Base-by-base conservation (phyloP, 1,284 basidiomycete genomes). In the Cryptococcus sp. region DNA sequence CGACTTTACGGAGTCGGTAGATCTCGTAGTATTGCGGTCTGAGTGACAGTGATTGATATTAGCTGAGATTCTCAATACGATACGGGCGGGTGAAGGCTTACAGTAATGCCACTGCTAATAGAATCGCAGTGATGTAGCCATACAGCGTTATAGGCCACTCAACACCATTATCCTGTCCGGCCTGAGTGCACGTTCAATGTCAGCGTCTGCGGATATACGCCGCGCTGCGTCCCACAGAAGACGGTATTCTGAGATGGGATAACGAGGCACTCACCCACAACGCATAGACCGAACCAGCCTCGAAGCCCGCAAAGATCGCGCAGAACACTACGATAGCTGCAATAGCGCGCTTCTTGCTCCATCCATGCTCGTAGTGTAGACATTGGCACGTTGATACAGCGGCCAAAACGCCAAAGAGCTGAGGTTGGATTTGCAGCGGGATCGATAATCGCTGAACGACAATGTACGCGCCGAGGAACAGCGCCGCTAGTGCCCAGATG, bases 371-470 rank as follows among this genome's bases (percentile, higher is more conserved):
- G 64, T 89, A 89, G 67, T 86, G 83, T 49, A 85, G 79, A 62
- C 86, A 88, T 82, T 89, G 78, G 6, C 62, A 82, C 85, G 87
- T 89, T 0, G 86, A 87, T 16, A 87, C 58, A 15, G 87, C 80
- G 2, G 82, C 80, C 22, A 91, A 77, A 17, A 81, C 77, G 0
- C 84, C 84, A 66, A 91, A 89, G 0, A 87, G 69, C 66, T 91
- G 89, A 1, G 89, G 89, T 70, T 92, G 89, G 2, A 90, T 64
- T 53, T 78, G 77, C 29, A 82, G 81, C 1, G 89, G 89, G 25
- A 91, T 83, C 67, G 87, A 89, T 54, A 90, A 79, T 58, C 85
- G 77, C 67, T 88, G 85, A 0, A 86, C 79, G 48, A 91, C 82
- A 25, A 80, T 80, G 66, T 91, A 92, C 15, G 85, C 81, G n/a